These are phyloP conservation scores for Boletus edulis DNA, from an alignment of 768 basidiomycete species.

Conservation along the genomic window DNA sequence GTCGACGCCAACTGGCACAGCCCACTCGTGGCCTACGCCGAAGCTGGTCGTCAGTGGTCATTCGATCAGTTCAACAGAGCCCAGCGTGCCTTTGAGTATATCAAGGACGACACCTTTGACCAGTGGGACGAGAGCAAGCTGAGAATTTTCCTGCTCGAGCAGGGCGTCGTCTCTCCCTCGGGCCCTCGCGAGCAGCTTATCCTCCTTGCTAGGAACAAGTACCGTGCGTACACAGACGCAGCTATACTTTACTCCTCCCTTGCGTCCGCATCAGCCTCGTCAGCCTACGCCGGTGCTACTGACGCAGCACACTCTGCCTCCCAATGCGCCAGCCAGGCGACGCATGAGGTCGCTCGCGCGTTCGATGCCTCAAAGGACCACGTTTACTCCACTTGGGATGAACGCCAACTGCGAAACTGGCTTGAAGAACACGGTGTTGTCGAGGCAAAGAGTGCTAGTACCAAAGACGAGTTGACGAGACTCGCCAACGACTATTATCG, in stretches of 20 bases:
- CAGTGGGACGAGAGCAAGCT: slow-evolving; percentile 83
- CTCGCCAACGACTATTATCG: slow-evolving; percentile 72
- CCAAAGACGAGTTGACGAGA: slow-evolving; percentile 62
- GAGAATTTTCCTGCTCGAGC: slow-evolving; percentile 80
- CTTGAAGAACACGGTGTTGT: slow-evolving; percentile 74
- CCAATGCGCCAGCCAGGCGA: slow-evolving; percentile 47
- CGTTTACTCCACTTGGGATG: slow-evolving; percentile 87
- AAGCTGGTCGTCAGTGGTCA: slow-evolving; percentile 46
- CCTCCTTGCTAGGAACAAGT: slow-evolving; percentile 71
- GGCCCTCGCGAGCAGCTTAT: slow-evolving; percentile 79
- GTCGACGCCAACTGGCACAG: slow-evolving; percentile 62
- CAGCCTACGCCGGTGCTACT: slow-evolving; percentile 48
- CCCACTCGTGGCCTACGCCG: slow-evolving; percentile 29
- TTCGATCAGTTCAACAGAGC: slow-evolving; percentile 62
- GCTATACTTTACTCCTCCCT: slow-evolving; percentile 53
- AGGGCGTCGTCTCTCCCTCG: slow-evolving; percentile 81
- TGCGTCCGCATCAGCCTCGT: slow-evolving; percentile 48
- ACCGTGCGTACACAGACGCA: slow-evolving; percentile 56
- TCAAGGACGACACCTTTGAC: slow-evolving; percentile 66
- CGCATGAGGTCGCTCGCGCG: slow-evolving; percentile 44
- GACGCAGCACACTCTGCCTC: slow-evolving; percentile 36
- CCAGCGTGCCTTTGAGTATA: slow-evolving; percentile 57
- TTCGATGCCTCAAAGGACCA: slow-evolving; percentile 83
- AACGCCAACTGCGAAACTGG: slow-evolving; percentile 67
- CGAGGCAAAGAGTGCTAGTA: slow-evolving; percentile 52